Evolutionary conservation across 441 rosid species (phyloP), one percentile per base, ranked within the genome.

Genomic region (Syzygium malaccense): DNA sequence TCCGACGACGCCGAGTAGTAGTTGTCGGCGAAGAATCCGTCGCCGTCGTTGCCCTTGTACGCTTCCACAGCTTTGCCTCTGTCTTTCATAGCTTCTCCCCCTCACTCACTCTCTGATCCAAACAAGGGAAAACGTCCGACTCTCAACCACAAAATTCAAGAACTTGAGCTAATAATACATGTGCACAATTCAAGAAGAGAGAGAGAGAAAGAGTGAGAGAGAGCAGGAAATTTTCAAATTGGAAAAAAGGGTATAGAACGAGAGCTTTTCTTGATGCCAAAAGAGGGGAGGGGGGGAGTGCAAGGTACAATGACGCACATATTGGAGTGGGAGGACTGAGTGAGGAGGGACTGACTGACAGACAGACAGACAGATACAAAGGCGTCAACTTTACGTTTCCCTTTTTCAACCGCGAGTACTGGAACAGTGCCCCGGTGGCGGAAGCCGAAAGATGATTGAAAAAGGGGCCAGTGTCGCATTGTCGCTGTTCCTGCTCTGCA

Each of bases 21-120:
- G 79, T 92, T 87, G 48, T 89, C 88, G 4, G 91, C 92, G 87
- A 87, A 91, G 79, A 80, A 87, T 9, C 86, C 86, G 26, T 48
- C 78, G 84, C 37, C 87, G 55, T 91, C 86, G 60, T 55, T 93
- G 64, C 75, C 91, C 91, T 37, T 88, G 92, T 80, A 90, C 17
- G 90, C 57, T 62, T 93, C 96, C 92, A 93, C 93, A 32, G 92
- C 98, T 91, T 96, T 97, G 28, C 98, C 99, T 93, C 96, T 95
- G 87, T 96, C 99, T 93, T 91, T 95, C 98, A 96, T 97, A 55
- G 91, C 91, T 90, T 62, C 57, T 88, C 33, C 33, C 33, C 33
- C 33, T 62, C 57, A 54, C 30, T 33, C 30, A 5, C 37, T 60
- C 56, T 33, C 1, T 9, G 28, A 53, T 20, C 17, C 30, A 18